These are phyloP conservation scores for Arthonia radiata DNA, from an alignment of 495 filamentous ascomycete genomes.

Conservation along the genomic window DNA sequence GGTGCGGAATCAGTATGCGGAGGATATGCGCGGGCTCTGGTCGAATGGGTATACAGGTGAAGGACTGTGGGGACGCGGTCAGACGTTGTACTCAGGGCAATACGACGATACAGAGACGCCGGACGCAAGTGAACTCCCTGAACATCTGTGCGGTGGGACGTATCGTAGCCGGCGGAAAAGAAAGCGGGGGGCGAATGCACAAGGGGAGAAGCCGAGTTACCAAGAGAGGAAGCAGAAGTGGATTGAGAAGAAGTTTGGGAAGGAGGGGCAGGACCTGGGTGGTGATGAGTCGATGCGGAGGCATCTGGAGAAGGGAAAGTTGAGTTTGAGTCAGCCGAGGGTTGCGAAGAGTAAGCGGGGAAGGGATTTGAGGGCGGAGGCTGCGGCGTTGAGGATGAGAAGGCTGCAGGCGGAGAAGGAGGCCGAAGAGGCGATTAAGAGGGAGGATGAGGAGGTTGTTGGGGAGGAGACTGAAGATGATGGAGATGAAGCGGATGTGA, in stretches of 20 bases:
- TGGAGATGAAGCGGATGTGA: slow-evolving; percentile 12
- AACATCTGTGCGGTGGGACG: slow-evolving; percentile 45
- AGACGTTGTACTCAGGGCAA: slow-evolving; percentile 28
- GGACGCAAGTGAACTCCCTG: slow-evolving; percentile 27
- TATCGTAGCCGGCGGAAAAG: slow-evolving; percentile 33
- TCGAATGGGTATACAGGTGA: slow-evolving; percentile 42
- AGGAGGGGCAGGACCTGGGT: slow-evolving; percentile 37
- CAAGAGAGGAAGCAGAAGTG: slow-evolving; percentile 35
- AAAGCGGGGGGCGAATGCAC: slow-evolving; percentile 9
- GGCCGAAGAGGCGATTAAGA: slow-evolving; percentile 8
- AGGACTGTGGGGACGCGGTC: slow-evolving; percentile 49
- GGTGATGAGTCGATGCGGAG: slow-evolving; percentile 35
- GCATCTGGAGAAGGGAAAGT: slow-evolving; percentile 38
- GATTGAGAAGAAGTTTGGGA: slow-evolving; percentile 53
- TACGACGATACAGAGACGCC: slow-evolving; percentile 26
- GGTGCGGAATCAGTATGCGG: slow-evolving; percentile 39
- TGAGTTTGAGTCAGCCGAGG: slow-evolving; percentile 31
- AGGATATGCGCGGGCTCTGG: slow-evolving; percentile 39
- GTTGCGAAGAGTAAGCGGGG: slow-evolving; percentile 46
- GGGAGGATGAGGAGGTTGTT: slow-evolving; percentile 5
- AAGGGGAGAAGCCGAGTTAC: slow-evolving; percentile 25
- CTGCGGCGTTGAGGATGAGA: slow-evolving; percentile 51
- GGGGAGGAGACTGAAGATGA: slow-evolving; percentile 11
- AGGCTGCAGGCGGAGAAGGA: slow-evolving; percentile 19
- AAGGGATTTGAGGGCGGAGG: slow-evolving; percentile 48